These are phyloP conservation scores for Amanita molliuscula DNA, from an alignment of 768 basidiomycete species.

Conservation along the genomic window DNA sequence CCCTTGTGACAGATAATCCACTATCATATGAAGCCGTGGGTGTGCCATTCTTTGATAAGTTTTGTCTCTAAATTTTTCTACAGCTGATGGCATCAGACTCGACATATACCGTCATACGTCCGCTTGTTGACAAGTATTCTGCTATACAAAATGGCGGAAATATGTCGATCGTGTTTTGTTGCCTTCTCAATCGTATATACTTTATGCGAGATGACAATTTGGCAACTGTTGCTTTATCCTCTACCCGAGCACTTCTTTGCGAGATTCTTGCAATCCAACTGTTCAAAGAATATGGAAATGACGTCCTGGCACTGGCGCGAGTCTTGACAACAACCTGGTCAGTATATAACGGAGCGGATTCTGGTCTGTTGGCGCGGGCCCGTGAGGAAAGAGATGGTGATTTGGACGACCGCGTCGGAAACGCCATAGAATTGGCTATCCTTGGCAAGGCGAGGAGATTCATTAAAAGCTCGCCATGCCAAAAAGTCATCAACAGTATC, in stretches of 20 bases:
- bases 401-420: constrained; percentile 73
- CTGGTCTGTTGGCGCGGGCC: constrained; percentile 44
- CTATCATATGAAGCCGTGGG: constrained; percentile 71
- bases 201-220: constrained; percentile 74
- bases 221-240: constrained; percentile 57
- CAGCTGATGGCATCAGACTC: constrained; percentile 81
- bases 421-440: constrained; percentile 90
- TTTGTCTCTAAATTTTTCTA: background rate
- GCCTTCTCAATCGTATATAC: constrained; percentile 79
- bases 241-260: constrained; percentile 72
- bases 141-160: constrained; percentile 65
- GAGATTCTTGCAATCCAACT: constrained; percentile 82
- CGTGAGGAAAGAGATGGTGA: constrained; percentile 60
- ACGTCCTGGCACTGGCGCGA: constrained; percentile 57
- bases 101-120: constrained; percentile 83
- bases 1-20: constrained; percentile 56
- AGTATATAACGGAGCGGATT: constrained; percentile 68
- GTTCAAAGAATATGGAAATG: constrained; percentile 62
- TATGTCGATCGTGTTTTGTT: constrained; percentile 78
- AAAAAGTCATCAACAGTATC: constrained; percentile 80
- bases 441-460: constrained; percentile 80
- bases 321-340: constrained; percentile 73
- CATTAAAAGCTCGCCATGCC: constrained; percentile 81
- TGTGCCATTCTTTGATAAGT: constrained; percentile 5
- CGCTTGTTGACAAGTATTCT: constrained; percentile 80